Evolutionary conservation across 106 monocot species (phyloP), one percentile per base, ranked within the genome.

Genomic region (Dendrobium catenatum): DNA sequence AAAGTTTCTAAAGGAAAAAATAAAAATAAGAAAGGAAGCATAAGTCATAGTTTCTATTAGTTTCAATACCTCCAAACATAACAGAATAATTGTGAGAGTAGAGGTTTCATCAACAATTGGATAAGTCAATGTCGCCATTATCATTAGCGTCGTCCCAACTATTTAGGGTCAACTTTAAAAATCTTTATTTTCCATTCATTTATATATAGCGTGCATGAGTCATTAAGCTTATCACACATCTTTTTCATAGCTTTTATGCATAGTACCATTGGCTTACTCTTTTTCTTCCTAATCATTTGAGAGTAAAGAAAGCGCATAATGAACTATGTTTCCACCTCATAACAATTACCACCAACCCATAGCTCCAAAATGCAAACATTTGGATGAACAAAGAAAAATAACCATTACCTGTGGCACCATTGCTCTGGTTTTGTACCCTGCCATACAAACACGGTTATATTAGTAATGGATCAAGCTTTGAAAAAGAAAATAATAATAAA

Each of bases 371-470:
- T 72, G 17, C 5, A 72, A 37, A 17, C 10, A 72, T 72, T 33
- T 51, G 72, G 40, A 72, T 37, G 11, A 51, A 9, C 22, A 13
- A 17, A 44, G 6, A 20, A 74, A 42, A 43, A 43, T 20, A 43
- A n/a, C 74, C 42, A 51, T 51, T 75, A 75, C 74, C 74, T 75
- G 74, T 44, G 42, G 74, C 74, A 44, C 19, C 43, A 44, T 75
- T 75, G 74, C 18, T 44, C 74, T 75, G 74, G 74, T 44, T 75
- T 44, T 44, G 74, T 43, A 1, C 74, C 74, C 74, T 75, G 74
- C 29, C 33, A 72, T 40, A 6, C 72, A 29, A 72, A 33, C 16
- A 51, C 51, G 13, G 29, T 13, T 2, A 72, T 72, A 16, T 72
- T 40, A 72, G 72, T 37, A 37, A 16, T 33, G 72, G 40, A 0